Conservation (phyloP, 2,329 filamentous ascomycete species). For the Apiospora sp. region DNA sequence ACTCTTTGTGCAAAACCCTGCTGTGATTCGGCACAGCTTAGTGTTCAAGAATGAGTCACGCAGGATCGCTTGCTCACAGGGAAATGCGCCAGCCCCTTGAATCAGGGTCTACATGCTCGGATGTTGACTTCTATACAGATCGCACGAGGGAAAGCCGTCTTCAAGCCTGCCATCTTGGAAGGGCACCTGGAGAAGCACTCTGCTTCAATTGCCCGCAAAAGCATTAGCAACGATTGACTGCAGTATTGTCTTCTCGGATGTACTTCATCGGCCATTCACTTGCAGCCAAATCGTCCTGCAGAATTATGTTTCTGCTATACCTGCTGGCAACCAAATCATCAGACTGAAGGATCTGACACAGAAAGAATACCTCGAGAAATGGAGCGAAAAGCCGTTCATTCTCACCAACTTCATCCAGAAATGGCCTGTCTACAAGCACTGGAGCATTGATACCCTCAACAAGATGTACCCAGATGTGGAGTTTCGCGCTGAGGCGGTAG, state of each 20-base stretch:
- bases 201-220: constrained; percentile 63
- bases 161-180: constrained; percentile 64
- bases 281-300: constrained; percentile 79
- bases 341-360: constrained; percentile 73
- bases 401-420: constrained; percentile 80
- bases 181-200: constrained; percentile 85
- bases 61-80: not conserved
- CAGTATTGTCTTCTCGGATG: constrained; percentile 85
- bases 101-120: not conserved
- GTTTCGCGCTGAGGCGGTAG: constrained; percentile 91
- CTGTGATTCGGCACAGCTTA: not conserved
- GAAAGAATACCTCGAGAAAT: constrained; percentile 76
- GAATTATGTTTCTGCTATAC: constrained; percentile 76
- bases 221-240: constrained; percentile 72
- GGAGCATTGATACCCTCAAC: constrained; percentile 75
- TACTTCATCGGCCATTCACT: constrained; percentile 87
- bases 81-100: constrained; percentile 14
- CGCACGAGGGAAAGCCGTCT: constrained; percentile 1
- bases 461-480: constrained; percentile 69
- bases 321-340: constrained; percentile 74
- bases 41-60: not conserved
- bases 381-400: constrained; percentile 86
- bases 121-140: not conserved
- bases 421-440: constrained; percentile 81
- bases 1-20: constrained; percentile 22